Evolutionary conservation across 1,139 yeast species (phyloP), one percentile per base, ranked within the genome.

Genomic region (Hansenula anomala): DNA sequence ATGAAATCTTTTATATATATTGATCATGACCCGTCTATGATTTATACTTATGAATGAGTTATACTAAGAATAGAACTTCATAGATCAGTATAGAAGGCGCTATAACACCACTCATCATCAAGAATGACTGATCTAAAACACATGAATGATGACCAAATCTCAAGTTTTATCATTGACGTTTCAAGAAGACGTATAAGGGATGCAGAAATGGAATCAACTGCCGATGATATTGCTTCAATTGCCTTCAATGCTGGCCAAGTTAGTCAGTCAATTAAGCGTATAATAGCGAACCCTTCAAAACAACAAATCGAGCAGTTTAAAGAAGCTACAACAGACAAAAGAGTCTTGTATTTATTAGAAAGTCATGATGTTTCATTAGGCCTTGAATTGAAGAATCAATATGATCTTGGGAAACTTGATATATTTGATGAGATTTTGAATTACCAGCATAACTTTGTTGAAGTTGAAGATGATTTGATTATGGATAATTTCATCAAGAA

Each of bases 351-450:
- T 14, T 36, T 42, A 1, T 18, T 47, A 11, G 41, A 38, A 10
- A 37, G 41, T 15, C 46, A 48, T 6, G 27, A 37, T 6, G 37
- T 41, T 3, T n/a, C 28, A n/a, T 31, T 41, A 9, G 49, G 42
- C 4, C 27, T 46, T 13, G 39, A 36, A 11, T 20, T 47, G 28
- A 46, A 44, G 29, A 34, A 39, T 12, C 24, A 32, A 4, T 42
- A 40, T 23, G 49, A 43, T 18, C 8, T 31, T 17, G 43, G 38
- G 2, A 16, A 30, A 9, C 14, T 46, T 3, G 49, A 49, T 16
- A 10, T 42, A 4, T 46, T 42, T 24, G 47, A 46, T 14, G 30
- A 24, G 3, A 15, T 44, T 4, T 3, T 32, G 7, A 28, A 36
- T 19, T 24, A 34, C 6, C 11, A 32, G 9, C 17, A 31, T 11